Evolutionary conservation across 805 yeast genomes (phyloP).

Genomic region (Metschnikowia lachancei): DNA sequence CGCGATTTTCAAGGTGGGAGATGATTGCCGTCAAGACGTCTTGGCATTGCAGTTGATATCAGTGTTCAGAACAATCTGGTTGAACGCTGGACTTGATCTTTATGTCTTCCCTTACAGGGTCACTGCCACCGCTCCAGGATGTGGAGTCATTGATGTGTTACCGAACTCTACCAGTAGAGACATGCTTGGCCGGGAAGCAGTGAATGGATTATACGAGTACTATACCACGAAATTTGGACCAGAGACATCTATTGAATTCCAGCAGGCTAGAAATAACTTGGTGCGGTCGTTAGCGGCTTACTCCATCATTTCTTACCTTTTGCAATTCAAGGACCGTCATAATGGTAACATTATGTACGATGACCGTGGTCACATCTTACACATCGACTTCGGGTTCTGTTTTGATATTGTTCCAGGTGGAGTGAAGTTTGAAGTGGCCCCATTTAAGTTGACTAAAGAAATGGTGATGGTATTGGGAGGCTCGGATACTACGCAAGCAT

Average conservation of each 20-base stretch:
- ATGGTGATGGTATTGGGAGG: constrained; percentile 99
- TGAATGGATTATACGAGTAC: constrained; percentile 91
- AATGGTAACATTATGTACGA: constrained; percentile 98
- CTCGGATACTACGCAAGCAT: constrained; percentile 75
- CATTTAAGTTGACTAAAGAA: constrained; percentile 92
- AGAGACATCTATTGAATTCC: constrained; percentile 86
- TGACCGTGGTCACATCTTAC: constrained; percentile 89
- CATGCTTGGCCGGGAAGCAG: constrained; percentile 98
- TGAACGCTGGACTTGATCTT: constrained; percentile 80
- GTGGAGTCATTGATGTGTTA: constrained; percentile 97
- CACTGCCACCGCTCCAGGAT: constrained; percentile 98
- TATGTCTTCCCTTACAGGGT: constrained; percentile 92
- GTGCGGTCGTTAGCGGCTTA: constrained; percentile 94
- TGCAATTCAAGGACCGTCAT: constrained; percentile 96
- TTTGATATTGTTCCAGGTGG: constrained; percentile 99
- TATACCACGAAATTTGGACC: constrained; percentile 91
- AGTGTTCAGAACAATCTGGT: constrained; percentile 88
- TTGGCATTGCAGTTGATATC: constrained; percentile 89
- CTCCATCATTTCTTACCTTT: constrained; percentile 81
- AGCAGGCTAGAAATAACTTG: constrained; percentile 86
- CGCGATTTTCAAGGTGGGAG: constrained; percentile 98
- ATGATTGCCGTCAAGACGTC: constrained; percentile 97
- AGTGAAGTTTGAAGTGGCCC: constrained; percentile 96
- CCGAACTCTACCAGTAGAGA: constrained; percentile 95
- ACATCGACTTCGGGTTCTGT: constrained; percentile 97